These are phyloP conservation scores for Liquidambar formosana DNA, from an alignment of 164 flowering plant species.

Conservation along the genomic window DNA sequence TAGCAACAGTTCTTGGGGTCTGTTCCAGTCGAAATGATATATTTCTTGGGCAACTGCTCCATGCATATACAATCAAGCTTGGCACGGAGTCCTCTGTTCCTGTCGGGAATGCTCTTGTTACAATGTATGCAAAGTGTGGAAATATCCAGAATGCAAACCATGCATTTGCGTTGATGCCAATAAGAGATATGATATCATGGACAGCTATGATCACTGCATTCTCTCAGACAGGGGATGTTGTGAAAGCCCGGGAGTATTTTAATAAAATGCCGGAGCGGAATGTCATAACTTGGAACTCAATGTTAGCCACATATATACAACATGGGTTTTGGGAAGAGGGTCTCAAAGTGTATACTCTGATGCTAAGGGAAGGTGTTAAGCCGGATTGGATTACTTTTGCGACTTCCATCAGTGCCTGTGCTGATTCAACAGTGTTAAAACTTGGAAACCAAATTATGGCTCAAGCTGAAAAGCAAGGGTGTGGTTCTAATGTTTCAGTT, in stretches of 20 bases:
- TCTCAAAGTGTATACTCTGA: slow-evolving; percentile 31
- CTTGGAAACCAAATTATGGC: slow-evolving; percentile 46
- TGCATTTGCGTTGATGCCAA: slow-evolving; percentile 36
- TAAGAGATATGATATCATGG: slow-evolving; percentile 41
- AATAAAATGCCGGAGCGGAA: slow-evolving; percentile 43
- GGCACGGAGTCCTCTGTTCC: slow-evolving; percentile 39
- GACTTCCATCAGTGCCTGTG: slow-evolving; percentile 41
- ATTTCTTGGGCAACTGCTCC: slow-evolving; percentile 38
- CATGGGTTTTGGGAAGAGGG: slow-evolving; percentile 45
- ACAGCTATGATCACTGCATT: background rate
- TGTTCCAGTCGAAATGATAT: slow-evolving; percentile 38
- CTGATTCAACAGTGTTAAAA: slow-evolving; percentile 31
- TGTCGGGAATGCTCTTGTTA: slow-evolving; percentile 47
- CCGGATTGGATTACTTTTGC: slow-evolving; percentile 49
- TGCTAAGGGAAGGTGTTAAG: slow-evolving; percentile 32
- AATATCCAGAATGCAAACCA: slow-evolving; percentile 25
- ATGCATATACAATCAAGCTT: slow-evolving; percentile 34
- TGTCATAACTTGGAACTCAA: slow-evolving; percentile 50
- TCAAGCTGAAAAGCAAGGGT: slow-evolving; percentile 38
- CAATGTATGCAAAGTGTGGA: slow-evolving; percentile 38
- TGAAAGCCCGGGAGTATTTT: slow-evolving; percentile 34
- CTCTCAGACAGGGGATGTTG: slow-evolving; percentile 37
- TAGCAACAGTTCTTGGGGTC: slow-evolving; percentile 47
- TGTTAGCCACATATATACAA: slow-evolving; percentile 45
- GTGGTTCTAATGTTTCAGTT: slow-evolving; percentile 35